phyloP scores from a whole-genome alignment of 768 basidiomycete genomes.

The Serendipita vermifera region DNA sequence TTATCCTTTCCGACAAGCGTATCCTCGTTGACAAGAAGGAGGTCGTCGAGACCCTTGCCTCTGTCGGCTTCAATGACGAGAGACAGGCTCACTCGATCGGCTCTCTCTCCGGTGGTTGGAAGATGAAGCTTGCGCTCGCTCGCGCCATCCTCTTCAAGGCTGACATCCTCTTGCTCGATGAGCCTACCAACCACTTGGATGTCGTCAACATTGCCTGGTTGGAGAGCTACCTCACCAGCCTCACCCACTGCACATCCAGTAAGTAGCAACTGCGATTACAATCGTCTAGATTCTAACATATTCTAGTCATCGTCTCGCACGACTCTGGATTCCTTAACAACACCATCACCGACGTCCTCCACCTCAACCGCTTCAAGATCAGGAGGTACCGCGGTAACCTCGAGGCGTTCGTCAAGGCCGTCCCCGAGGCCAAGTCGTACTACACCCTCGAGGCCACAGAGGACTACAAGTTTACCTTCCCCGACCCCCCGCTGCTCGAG shows the following conservation, averaged over 20 bases:
- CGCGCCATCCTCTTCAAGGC: slow-evolving; percentile 97
- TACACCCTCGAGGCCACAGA: slow-evolving; percentile 91
- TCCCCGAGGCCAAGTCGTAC: slow-evolving; percentile 96
- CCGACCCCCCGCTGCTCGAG: slow-evolving; percentile 90
- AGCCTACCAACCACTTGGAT: slow-evolving; percentile 94
- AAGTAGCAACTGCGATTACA: slow-evolving; percentile 23
- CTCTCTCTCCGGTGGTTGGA: slow-evolving; percentile 94
- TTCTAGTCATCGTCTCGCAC: slow-evolving; percentile 86
- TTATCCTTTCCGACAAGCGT: slow-evolving; percentile 77
- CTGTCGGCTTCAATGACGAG: slow-evolving; percentile 84
- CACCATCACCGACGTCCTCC: slow-evolving; percentile 94
- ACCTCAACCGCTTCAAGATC: slow-evolving; percentile 97
- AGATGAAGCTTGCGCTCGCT: slow-evolving; percentile 98
- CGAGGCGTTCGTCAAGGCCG: slow-evolving; percentile 82
- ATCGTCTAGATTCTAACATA: slow-evolving; percentile 12
- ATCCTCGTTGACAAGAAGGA: slow-evolving; percentile 58
- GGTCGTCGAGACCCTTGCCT: slow-evolving; percentile 64
- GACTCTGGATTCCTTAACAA: slow-evolving; percentile 97
- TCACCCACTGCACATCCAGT: slow-evolving; percentile 89
- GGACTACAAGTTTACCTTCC: slow-evolving; percentile 98
- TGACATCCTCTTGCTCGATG: slow-evolving; percentile 90
- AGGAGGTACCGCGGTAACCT: slow-evolving; percentile 92
- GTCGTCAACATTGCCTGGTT: slow-evolving; percentile 97
- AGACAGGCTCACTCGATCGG: slow-evolving; percentile 80
- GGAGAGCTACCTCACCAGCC: slow-evolving; percentile 77